Base-by-base conservation (phyloP, 495 filamentous ascomycete genomes). In the Geoglossum glabrum region DNA sequence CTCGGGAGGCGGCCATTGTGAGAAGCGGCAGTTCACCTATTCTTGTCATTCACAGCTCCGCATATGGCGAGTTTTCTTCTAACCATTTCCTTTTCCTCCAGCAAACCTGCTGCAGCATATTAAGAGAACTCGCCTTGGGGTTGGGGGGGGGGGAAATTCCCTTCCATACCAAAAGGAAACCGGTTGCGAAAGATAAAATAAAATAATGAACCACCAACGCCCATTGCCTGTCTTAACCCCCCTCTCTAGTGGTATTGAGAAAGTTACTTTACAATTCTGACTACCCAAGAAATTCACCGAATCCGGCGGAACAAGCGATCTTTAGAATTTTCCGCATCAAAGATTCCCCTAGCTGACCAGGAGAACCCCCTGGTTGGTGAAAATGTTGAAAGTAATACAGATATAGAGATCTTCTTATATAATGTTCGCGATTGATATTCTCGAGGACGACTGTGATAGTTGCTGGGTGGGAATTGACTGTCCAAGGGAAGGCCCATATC, bases 341-440 rank as follows among this genome's bases (percentile, higher is more conserved):
- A 34, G n/a, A 5, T 34, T 34, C 5, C 11, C 31, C 11, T 11
- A 11, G 11, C 11, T 34, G 31, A 11, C 31, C 31, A 11, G 31
- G 11, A 34, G 4, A n/a, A n/a, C 5, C 31, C 31, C 11, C 4
- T 34, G 31, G 31, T 15, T 15, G 26, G 46, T n/a, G n/a, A 10
- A 23, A 25, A 28, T 50, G 21, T 50, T 25, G 52, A 4, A n/a
- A 27, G 6, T 33, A n/a, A 40, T n/a, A 27, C 34, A 21, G 31
- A 55, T 34, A 3, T n/a, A 7, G 3, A 6, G 2, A 9, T 6
- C 17, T 15, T 52, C 49, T 11, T 56, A 81, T 57, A 89, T 87
- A 55, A 89, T 87, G 67, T 84, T 87, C 38, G 84, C 84, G 64
- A 89, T 89, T 60, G 82, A 85, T 69, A 89, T 86, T 60, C 84